A percentile compares a stretch with the other conserved stretches of the same genome.
Conservation (phyloP, 208 protist genomes). For the Leishmania gerbilli region DNA sequence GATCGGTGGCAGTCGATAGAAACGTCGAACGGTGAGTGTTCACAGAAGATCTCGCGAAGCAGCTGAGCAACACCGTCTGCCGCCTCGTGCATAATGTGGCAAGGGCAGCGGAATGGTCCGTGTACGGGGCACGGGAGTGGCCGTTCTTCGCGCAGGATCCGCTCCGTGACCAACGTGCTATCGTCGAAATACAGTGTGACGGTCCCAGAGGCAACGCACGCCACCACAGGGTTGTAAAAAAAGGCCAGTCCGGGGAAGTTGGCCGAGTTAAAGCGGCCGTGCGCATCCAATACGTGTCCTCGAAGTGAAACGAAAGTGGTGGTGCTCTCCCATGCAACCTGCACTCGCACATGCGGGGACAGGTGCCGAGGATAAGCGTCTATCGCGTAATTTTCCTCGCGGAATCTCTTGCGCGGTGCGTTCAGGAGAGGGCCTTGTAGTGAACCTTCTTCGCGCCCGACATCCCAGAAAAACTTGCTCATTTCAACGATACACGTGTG, state of each 20-base stretch:
- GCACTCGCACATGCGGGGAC: constrained; percentile 19
- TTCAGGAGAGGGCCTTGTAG: not conserved
- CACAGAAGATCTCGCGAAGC: constrained; percentile 41
- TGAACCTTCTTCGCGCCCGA: not conserved
- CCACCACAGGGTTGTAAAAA: constrained; percentile 42
- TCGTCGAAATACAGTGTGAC: constrained; percentile 22
- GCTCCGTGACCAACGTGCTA: not conserved
- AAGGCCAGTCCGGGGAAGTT: constrained; percentile 46
- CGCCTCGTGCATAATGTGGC: constrained; percentile 44
- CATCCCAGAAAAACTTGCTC: constrained; percentile 12
- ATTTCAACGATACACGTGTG: not conserved
- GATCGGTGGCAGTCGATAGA: constrained; percentile 23
- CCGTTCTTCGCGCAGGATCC: constrained; percentile 6
- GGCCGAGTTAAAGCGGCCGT: constrained; percentile 39
- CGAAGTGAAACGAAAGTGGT: constrained; percentile 24
- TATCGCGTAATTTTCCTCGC: constrained; percentile 6
- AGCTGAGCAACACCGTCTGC: constrained; percentile 34
- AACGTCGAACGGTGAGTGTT: constrained; percentile 30
- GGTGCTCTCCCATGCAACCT: constrained; percentile 2
- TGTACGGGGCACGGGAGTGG: constrained; percentile 44
- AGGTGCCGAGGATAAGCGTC: constrained; percentile 5
- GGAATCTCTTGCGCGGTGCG: constrained; percentile 16
- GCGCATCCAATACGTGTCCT: constrained; percentile 35
- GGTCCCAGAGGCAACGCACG: constrained; percentile 19
- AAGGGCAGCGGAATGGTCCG: constrained; percentile 64